Percentiles rank a stretch among this genome's conserved stretches.
phyloP scores from a whole-genome alignment of 106 monocot species.

The Dioscorea zingiberensis region DNA sequence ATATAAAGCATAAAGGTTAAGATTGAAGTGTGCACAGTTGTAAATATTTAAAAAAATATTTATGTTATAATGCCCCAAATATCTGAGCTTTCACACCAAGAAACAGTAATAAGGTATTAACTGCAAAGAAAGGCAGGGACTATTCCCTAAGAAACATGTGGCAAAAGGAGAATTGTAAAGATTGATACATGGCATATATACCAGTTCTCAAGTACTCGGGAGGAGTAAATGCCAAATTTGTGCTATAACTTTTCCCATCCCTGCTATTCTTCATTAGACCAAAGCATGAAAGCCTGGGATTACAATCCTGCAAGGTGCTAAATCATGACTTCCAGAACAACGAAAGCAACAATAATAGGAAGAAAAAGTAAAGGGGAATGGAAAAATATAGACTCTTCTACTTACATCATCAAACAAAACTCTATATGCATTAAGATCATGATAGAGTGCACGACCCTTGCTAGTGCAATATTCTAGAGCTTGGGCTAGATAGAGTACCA shows the following conservation, averaged over 20 bases:
- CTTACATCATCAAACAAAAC: conserved; percentile 82
- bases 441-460: conserved; percentile 82
- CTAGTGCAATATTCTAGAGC: conserved; percentile 80
- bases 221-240: conserved; percentile 88
- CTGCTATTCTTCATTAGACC: conserved; percentile 94
- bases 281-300: conserved; percentile 88
- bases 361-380: not conserved
- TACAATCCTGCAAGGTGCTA: conserved; percentile 55
- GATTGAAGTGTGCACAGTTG: no score
- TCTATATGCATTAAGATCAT: conserved; percentile 95
- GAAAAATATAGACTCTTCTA: not conserved
- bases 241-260: conserved; percentile 96
- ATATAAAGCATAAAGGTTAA: no score
- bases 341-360: conserved; percentile 1
- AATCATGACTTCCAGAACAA: conserved; percentile 12
- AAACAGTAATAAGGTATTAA: no score
- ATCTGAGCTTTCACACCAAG: no score
- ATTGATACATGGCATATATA: conserved; percentile 5
- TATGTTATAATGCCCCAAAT: no score
- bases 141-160: no score
- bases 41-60: no score
- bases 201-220: conserved; percentile 93
- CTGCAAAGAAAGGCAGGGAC: no score
- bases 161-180: no score
- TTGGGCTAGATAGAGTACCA: conserved; percentile 71